phyloP scores from a whole-genome alignment of 768 basidiomycete species.

The Collybia mongolica region DNA sequence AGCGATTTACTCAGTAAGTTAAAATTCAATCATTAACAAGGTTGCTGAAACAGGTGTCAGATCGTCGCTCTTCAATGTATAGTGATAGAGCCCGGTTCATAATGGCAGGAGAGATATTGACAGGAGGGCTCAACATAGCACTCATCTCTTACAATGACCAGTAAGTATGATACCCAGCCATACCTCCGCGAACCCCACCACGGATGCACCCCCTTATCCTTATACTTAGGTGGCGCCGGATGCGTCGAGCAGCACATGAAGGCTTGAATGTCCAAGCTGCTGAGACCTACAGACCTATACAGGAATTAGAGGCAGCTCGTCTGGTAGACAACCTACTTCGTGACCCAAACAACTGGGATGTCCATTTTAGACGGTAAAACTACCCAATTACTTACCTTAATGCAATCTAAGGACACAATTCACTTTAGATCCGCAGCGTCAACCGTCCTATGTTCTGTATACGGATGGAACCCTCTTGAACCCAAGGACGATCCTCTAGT shows the following conservation, averaged over 20 bases:
- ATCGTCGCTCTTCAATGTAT: conserved; percentile 1
- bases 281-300: background rate
- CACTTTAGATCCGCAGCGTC: background rate
- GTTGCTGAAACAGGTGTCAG: background rate
- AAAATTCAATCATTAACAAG: background rate
- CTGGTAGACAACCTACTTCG: background rate
- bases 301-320: conserved; percentile 1
- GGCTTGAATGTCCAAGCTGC: background rate
- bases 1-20: background rate
- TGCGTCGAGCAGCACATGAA: conserved; percentile 1
- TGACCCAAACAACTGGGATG: conserved; percentile 1
- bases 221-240: background rate
- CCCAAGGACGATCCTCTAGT: background rate
- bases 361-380: background rate
- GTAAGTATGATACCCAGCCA: background rate
- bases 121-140: background rate
- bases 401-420: background rate
- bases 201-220: too few species aligned
- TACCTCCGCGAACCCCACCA: background rate
- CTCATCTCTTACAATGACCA: conserved; percentile 2
- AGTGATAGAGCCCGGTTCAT: conserved; percentile 2
- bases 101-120: background rate
- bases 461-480: background rate
- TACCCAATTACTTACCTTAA: background rate
- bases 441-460: background rate